Conservation (phyloP, 2,329 filamentous ascomycete species). For the Neofusicoccum umdonicola region DNA sequence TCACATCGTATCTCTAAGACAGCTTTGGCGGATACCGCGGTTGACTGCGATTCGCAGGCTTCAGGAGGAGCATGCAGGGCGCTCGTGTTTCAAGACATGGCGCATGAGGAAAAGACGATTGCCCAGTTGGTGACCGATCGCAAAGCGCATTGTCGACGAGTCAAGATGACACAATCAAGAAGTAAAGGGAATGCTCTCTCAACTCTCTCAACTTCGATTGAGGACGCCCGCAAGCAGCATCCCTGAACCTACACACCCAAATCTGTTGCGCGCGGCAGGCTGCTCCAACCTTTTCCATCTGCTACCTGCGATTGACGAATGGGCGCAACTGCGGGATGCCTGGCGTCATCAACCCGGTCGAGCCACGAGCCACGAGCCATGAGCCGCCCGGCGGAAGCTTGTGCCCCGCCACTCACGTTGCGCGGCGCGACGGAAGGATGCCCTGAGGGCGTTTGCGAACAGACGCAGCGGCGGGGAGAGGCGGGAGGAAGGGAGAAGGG, state of each 20-base stretch:
- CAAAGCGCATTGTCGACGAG: neutral
- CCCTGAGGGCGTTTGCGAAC: neutral
- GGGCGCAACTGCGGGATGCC: neutral
- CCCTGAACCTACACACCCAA: neutral
- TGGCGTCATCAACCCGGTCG: slow-evolving; percentile 8
- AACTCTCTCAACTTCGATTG: neutral
- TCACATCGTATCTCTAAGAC: neutral
- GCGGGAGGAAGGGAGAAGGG: neutral
- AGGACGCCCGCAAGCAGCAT: slow-evolving; percentile 8
- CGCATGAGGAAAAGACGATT: neutral
- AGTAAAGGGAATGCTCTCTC: neutral
- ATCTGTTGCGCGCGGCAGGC: neutral
- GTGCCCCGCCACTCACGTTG: slow-evolving; percentile 1
- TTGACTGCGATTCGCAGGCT: neutral
- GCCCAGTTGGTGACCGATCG: neutral
- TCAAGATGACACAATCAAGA: neutral
- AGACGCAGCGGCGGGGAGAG: neutral
- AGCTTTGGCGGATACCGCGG: neutral
- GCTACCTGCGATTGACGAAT: neutral
- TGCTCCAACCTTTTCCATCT: neutral
- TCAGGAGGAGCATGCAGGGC: neutral
- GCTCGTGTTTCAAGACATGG: neutral
- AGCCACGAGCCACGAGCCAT: slow-evolving; percentile 3
- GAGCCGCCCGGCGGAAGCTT: neutral
- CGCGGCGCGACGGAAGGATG: neutral